phyloP scores from a whole-genome alignment of 1,284 basidiomycete genomes.

The Ganoderma meredithae region DNA sequence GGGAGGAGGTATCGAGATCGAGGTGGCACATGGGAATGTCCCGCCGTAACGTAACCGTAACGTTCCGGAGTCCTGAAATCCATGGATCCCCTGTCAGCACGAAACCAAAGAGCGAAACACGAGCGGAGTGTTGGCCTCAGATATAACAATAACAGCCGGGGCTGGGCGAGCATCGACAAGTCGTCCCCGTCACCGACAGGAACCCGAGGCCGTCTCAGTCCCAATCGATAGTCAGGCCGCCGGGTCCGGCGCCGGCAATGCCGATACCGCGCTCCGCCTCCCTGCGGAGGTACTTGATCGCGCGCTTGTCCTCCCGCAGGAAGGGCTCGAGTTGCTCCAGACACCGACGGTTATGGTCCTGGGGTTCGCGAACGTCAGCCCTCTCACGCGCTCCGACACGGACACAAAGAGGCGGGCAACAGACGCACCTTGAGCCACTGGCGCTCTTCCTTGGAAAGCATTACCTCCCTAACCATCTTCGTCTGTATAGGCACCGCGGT shows the following conservation, averaged over 20 bases:
- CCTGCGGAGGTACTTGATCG: constrained; percentile 81
- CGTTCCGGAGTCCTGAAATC: constrained; percentile 11
- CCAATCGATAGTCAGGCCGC: constrained; percentile 79
- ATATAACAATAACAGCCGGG: not conserved
- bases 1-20: not conserved
- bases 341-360: constrained; percentile 88
- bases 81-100: constrained; percentile 23
- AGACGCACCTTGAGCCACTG: constrained; percentile 83
- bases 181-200: not conserved
- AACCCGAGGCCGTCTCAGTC: constrained; percentile 53
- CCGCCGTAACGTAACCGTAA: not conserved
- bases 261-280: constrained; percentile 79
- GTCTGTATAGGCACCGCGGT: constrained; percentile 96
- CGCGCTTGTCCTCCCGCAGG: constrained; percentile 82
- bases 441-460: constrained; percentile 89
- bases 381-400: not conserved
- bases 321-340: constrained; percentile 75
- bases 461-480: constrained; percentile 83
- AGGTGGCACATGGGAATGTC: constrained; percentile 3
- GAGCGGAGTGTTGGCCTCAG: not conserved
- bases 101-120: constrained; percentile 11
- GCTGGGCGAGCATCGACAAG: constrained; percentile 1
- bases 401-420: not conserved
- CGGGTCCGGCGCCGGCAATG: constrained; percentile 62
- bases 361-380: constrained; percentile 16